Percentiles rank a stretch among this genome's conserved stretches.
phyloP scores from a whole-genome alignment of 768 basidiomycete genomes.

The Russula emetica region DNA sequence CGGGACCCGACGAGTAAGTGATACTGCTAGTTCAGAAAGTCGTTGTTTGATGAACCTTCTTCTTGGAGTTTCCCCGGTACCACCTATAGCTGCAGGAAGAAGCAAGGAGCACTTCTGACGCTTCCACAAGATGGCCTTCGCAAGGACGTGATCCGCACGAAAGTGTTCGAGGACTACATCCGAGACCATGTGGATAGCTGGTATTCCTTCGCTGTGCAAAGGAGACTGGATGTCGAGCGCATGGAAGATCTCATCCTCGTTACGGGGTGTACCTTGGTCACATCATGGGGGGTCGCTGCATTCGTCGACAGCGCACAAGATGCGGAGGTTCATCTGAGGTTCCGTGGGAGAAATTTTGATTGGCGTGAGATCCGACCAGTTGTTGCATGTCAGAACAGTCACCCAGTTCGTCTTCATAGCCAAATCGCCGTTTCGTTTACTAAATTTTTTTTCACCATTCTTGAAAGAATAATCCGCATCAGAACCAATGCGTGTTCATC shows the following conservation, averaged over 20 bases:
- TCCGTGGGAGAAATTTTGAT: background rate
- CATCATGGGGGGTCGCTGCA: conserved; percentile 10
- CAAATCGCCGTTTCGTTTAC: background rate
- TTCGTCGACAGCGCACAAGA: background rate
- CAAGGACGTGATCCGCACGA: conserved; percentile 9
- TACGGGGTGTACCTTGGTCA: conserved; percentile 11
- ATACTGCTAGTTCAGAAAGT: background rate
- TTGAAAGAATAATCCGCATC: background rate
- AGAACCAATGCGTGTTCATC: conserved; percentile 19
- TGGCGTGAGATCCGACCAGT: background rate
- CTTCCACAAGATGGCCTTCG: conserved; percentile 4
- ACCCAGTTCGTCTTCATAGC: background rate
- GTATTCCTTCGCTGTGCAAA: background rate
- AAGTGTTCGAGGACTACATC: conserved; percentile 12
- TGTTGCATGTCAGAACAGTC: background rate
- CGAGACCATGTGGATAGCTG: conserved; percentile 5
- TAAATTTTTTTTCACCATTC: background rate
- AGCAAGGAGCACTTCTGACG: background rate
- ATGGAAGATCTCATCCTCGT: conserved; percentile 23
- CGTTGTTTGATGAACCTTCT: background rate
- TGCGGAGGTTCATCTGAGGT: background rate
- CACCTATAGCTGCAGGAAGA: background rate
- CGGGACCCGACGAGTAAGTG: background rate
- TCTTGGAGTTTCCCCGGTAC: background rate
- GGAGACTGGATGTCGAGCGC: background rate